These are phyloP conservation scores for Pouteria glomerata DNA, from an alignment of 148 eudicot species.

Conservation along the genomic window DNA sequence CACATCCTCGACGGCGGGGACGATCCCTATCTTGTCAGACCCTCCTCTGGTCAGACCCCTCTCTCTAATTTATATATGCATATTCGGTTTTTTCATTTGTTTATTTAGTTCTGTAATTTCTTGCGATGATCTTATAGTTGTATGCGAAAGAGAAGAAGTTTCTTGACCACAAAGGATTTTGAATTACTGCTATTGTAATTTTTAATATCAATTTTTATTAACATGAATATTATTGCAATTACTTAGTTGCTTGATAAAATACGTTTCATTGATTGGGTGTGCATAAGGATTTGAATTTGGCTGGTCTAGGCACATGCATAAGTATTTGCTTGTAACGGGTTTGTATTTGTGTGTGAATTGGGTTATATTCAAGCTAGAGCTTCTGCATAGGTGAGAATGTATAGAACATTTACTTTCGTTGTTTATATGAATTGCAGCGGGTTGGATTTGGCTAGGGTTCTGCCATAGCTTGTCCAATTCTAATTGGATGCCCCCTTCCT, in stretches of 20 bases:
- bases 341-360: neutral
- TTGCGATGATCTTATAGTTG: neutral
- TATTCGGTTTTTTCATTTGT: neutral
- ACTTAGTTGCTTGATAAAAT: too few species aligned
- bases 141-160: neutral
- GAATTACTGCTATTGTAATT: neutral
- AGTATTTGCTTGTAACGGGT: neutral
- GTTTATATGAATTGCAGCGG: too few species aligned
- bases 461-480: too few species aligned
- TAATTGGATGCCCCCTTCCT: too few species aligned
- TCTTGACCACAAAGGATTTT: neutral
- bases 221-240: neutral
- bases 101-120: neutral
- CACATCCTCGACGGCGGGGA: constrained; percentile 45
- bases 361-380: neutral
- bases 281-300: neutral
- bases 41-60: constrained; percentile 31
- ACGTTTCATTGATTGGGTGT: too few species aligned
- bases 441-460: too few species aligned
- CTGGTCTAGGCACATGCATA: too few species aligned
- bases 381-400: too few species aligned
- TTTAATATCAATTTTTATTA: neutral
- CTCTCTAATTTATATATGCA: neutral
- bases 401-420: too few species aligned
- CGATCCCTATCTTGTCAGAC: constrained; percentile 42